Evolutionary conservation across 1,284 basidiomycete genomes (phyloP), one percentile per base, ranked within the genome.

Genomic region (Schizophyllum commune): DNA sequence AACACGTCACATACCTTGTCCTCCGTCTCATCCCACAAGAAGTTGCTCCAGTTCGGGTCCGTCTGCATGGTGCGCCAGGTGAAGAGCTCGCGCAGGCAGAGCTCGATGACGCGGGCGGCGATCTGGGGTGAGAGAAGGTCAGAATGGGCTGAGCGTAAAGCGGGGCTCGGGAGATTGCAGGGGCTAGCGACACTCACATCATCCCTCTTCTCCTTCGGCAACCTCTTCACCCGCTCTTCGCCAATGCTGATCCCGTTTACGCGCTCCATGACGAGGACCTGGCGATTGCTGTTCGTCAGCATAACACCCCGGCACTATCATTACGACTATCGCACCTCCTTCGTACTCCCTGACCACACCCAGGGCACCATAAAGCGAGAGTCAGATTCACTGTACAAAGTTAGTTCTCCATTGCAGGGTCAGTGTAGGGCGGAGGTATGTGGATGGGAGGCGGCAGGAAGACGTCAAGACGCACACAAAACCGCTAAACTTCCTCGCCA

Each of bases 11-110:
- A 8, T 17, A 47, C 39, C 39, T 47, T 47, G 13, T 21, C 78
- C 1, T 85, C 84, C 4, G 73, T 62, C 4, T 79, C 70, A 73
- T 96, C 91, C 85, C 90, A 98, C 32, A 99, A 77, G 76, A 99
- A 99, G 73, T 98, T 99, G 21, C 92, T 92, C 92, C 93, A 98
- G 71, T 99, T 99, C 1, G 97, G 96, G 73, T 99, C 96, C 0
- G 96, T 99, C 74, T 99, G 97, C 97, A 99, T 98, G 56, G 91
- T 77, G 22, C 92, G 80, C 77, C 96, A 97, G 62, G 88, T 80
- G 74, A 98, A 97, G 13, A 98, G 83, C 72, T 99, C 96, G 61
- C 83, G 85, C 52, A 99, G 77, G 69, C 94, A 97, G 2, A 99
- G 82, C 58, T 93, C 88, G 58, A 98, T 80, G 59, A 98, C 84